phyloP scores from a whole-genome alignment of 1,284 basidiomycete species.

The Inonotus obliquus region DNA sequence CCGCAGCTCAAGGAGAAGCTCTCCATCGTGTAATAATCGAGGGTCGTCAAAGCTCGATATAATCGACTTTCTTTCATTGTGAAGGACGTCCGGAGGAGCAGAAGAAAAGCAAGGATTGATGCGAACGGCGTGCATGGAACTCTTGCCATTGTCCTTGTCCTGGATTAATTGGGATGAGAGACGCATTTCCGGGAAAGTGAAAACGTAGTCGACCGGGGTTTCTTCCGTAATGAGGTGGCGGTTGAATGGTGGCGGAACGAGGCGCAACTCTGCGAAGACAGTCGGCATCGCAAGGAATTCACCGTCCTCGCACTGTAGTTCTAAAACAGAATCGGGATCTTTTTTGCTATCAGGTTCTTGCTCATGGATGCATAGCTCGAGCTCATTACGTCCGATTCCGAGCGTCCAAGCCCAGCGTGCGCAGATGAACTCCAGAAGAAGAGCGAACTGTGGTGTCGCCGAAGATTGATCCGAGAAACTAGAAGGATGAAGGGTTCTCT shows the following conservation, averaged over 20 bases:
- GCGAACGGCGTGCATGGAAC: background rate
- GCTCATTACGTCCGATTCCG: background rate
- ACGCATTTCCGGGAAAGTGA: conserved; percentile 1
- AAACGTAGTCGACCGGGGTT: background rate
- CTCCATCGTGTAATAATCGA: background rate
- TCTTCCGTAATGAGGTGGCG: no score
- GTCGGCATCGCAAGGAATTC: background rate
- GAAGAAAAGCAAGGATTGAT: background rate
- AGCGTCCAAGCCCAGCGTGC: background rate
- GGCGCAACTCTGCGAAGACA: background rate
- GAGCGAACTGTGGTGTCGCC: background rate
- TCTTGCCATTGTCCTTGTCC: background rate
- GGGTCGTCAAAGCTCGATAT: background rate
- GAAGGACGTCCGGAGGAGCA: background rate
- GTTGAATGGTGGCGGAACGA: background rate
- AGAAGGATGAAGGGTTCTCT: background rate
- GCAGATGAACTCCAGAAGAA: conserved; percentile 1
- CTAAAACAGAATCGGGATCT: background rate
- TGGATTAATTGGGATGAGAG: background rate
- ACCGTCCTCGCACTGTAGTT: background rate
- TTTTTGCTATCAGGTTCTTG: background rate
- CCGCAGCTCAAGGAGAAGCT: conserved; percentile 8
- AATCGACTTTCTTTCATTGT: background rate
- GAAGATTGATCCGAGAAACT: background rate
- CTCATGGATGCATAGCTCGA: background rate